Conservation (phyloP, 495 filamentous ascomycete genomes). For the Podospora comata region DNA sequence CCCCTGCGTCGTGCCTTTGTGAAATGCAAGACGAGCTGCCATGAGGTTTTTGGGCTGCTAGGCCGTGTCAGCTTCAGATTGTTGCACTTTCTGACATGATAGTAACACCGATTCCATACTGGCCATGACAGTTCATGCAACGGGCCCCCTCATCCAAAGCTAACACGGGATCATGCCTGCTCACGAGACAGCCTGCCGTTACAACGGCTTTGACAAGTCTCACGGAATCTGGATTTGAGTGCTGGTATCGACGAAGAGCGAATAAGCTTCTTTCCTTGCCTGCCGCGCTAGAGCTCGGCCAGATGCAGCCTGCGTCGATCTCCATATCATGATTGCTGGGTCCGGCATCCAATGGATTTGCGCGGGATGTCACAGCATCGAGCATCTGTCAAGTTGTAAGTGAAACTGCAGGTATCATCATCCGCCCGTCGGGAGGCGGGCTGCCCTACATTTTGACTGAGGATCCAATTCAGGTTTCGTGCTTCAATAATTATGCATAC, state of each 20-base stretch:
- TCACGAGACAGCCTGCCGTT: background rate
- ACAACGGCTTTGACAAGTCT: background rate
- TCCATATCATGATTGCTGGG: conserved; percentile 2
- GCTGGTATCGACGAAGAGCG: background rate
- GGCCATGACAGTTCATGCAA: background rate
- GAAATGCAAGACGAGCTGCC: background rate
- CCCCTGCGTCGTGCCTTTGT: conserved; percentile 7
- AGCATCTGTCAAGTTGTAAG: background rate
- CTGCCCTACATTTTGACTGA: conserved; percentile 5
- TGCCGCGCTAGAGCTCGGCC: background rate
- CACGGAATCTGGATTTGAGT: background rate
- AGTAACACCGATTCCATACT: background rate
- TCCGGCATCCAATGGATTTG: background rate
- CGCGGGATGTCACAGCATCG: background rate
- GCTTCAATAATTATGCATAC: conserved; percentile 4
- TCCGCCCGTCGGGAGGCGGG: background rate
- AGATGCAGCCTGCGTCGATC: conserved; percentile 6
- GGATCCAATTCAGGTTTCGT: background rate
- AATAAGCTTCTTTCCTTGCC: conserved; percentile 3
- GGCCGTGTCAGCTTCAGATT: background rate
- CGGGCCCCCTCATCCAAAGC: background rate
- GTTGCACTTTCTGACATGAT: background rate
- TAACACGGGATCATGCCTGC: background rate
- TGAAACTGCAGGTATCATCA: background rate
- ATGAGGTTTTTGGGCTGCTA: background rate